Conservation (phyloP, 306 rosid species). For the Hylodesmum podocarpum region DNA sequence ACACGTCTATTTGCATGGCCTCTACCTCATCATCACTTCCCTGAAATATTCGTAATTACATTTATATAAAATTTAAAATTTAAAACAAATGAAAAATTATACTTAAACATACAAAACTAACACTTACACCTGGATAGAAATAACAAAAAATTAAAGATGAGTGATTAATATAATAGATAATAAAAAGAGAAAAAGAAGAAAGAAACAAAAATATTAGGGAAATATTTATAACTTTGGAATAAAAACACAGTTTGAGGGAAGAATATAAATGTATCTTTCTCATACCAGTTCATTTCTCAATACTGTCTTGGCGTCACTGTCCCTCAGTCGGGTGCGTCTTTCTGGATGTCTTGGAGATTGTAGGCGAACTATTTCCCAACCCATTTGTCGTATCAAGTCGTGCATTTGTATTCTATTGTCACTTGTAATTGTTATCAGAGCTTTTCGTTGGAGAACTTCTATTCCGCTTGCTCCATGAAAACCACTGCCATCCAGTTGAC, state of each 20-base stretch:
- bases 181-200: no score
- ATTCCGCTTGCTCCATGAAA: not conserved
- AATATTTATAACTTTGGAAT: no score
- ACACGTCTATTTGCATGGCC: slow-evolving; percentile 1
- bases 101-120: no score
- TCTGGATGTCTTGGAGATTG: not conserved
- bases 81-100: no score
- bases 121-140: no score
- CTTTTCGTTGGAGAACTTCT: not conserved
- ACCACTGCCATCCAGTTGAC: not conserved
- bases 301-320: not conserved
- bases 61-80: no score
- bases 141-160: not conserved
- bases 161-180: no score
- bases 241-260: no score
- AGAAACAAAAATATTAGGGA: no score
- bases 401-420: not conserved
- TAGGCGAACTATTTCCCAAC: not conserved
- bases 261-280: no score
- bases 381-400: not conserved
- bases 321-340: not conserved
- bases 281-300: not conserved
- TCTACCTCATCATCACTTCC: not conserved
- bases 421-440: not conserved
- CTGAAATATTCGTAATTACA: not conserved